These are phyloP conservation scores for Dictyostelium firmibasis DNA, from an alignment of 78 protist species.

Conservation along the genomic window DNA sequence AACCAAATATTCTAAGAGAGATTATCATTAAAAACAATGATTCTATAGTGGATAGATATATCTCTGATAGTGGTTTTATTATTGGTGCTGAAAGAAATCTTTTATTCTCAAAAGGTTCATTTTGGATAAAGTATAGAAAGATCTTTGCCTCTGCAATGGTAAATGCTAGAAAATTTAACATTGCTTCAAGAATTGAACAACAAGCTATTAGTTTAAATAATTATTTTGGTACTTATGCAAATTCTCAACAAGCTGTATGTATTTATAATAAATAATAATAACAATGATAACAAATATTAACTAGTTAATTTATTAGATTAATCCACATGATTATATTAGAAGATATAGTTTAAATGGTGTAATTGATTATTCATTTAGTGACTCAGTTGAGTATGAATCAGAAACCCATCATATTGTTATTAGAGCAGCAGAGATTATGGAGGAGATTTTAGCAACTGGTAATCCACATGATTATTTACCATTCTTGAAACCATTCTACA, in stretches of 20 bases:
- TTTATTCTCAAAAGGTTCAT: slow-evolving; percentile 65
- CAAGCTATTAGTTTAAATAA: slow-evolving; percentile 48
- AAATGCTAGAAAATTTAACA: slow-evolving; percentile 51
- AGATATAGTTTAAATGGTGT: slow-evolving; percentile 75
- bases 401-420: slow-evolving; percentile 62
- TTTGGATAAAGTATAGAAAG: slow-evolving; percentile 62
- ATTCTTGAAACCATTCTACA: slow-evolving; percentile 51
- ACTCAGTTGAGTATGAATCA: slow-evolving; percentile 58
- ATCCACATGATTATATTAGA: slow-evolving; percentile 72
- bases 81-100: slow-evolving; percentile 70
- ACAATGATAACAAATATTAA: too few relatives aligned
- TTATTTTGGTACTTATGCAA: slow-evolving; percentile 38
- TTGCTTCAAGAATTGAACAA: slow-evolving; percentile 65
- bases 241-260: slow-evolving; percentile 23
- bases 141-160: slow-evolving; percentile 48
- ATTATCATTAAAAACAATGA: slow-evolving; percentile 31
- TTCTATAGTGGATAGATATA: slow-evolving; percentile 55
- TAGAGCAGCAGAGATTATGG: slow-evolving; percentile 77
- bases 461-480: slow-evolving; percentile 76
- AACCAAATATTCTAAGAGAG: slow-evolving; percentile 33
- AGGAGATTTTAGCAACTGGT: slow-evolving; percentile 66
- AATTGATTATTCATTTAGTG: slow-evolving; percentile 67
- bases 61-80: slow-evolving; percentile 42
- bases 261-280: too few relatives aligned
- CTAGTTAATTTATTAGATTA: slow-evolving; percentile 2